Evolutionary conservation across 306 rosid genomes (phyloP).

Genomic region (Cicer cuneatum): DNA sequence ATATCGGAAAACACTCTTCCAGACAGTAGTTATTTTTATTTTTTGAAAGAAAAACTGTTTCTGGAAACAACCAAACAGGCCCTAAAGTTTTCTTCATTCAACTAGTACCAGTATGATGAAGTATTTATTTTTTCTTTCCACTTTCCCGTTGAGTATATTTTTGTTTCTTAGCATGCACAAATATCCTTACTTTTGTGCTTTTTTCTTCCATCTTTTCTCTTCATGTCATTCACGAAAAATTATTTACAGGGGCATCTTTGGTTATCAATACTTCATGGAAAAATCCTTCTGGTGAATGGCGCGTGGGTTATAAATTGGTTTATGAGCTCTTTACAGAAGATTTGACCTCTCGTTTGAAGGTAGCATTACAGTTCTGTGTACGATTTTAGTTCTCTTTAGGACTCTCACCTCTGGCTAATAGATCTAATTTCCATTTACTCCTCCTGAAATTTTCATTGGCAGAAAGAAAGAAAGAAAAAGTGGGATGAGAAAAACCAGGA

Average conservation of each 20-base stretch:
- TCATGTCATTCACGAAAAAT: conserved; percentile 36
- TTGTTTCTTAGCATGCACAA: conserved; percentile 22
- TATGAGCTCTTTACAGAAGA: conserved; percentile 83
- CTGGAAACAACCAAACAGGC: conserved; percentile 25
- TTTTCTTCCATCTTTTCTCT: conserved; percentile 11
- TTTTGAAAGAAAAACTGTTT: conserved; percentile 1
- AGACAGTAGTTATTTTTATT: not conserved
- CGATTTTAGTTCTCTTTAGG: conserved; percentile 36
- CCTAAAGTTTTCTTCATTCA: conserved; percentile 28
- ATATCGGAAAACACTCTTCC: conserved; percentile 7
- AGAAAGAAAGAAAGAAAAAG: conserved; percentile 86
- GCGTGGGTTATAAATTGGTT: conserved; percentile 80
- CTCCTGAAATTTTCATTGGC: conserved; percentile 41
- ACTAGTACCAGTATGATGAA: conserved; percentile 10
- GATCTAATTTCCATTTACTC: conserved; percentile 32
- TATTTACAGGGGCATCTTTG: conserved; percentile 72
- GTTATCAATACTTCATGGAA: conserved; percentile 79
- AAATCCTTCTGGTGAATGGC: conserved; percentile 99
- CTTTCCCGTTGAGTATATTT: not conserved
- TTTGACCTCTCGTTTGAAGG: conserved; percentile 90
- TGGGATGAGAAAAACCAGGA: conserved; percentile 94
- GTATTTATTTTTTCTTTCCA: conserved; percentile 7
- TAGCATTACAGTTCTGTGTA: conserved; percentile 45
- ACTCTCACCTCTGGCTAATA: conserved; percentile 24
- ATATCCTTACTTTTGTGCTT: conserved; percentile 18